These are phyloP conservation scores for Ambrosiella xylebori DNA, from an alignment of 2,329 filamentous ascomycete species.

Conservation along the genomic window DNA sequence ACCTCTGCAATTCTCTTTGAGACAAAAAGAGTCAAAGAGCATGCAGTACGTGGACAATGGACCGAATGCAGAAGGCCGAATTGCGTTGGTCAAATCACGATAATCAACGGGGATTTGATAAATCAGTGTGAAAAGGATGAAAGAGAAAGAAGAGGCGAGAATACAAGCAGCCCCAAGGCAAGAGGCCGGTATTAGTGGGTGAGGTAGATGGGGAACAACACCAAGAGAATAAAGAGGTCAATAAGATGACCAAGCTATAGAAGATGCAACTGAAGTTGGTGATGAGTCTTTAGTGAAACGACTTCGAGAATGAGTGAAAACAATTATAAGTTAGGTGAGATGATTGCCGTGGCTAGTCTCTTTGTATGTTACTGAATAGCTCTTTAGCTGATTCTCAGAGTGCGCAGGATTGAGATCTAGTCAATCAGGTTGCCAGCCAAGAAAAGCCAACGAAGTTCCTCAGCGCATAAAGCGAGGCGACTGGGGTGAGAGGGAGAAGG, in stretches of 20 bases:
- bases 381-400: neutral
- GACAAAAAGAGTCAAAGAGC: neutral
- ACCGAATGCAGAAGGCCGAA: neutral
- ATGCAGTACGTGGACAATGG: neutral
- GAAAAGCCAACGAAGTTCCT: neutral
- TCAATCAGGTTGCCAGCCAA: neutral
- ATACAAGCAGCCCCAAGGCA: neutral
- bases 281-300: too few relatives aligned
- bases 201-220: neutral
- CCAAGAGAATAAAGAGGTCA: neutral
- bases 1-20: neutral
- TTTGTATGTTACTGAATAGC: neutral
- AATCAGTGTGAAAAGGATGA: neutral
- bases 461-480: neutral
- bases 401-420: neutral
- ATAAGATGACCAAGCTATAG: neutral
- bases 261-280: neutral
- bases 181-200: neutral
- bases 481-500: neutral
- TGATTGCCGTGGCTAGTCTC: neutral
- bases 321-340: too few relatives aligned
- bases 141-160: neutral
- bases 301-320: too few relatives aligned
- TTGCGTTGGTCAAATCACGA: neutral
- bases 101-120: neutral